These are phyloP conservation scores for Tetraselmis striata DNA, from an alignment of 139 green algal genomes.

Conservation along the genomic window DNA sequence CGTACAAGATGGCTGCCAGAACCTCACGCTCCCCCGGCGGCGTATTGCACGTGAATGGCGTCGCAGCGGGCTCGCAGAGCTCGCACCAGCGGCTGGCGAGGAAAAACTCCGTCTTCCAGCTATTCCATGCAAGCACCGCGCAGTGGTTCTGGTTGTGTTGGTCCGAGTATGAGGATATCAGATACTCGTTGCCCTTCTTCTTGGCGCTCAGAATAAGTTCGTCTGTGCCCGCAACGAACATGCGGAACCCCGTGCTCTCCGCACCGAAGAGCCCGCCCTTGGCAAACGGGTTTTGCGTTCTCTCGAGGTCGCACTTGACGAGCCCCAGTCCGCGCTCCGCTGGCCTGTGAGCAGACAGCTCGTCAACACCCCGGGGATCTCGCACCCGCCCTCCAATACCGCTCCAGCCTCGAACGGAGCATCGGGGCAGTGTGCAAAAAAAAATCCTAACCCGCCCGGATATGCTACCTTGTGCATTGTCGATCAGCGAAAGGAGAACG, in stretches of 20 bases:
- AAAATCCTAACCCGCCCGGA: not conserved
- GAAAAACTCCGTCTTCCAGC: not conserved
- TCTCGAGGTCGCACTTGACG: conserved; percentile 1
- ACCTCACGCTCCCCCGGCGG: not conserved
- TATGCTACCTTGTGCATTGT: too few relatives aligned
- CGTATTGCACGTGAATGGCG: not conserved
- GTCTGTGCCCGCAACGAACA: not conserved
- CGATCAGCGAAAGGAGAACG: too few relatives aligned
- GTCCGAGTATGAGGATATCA: conserved; percentile 6
- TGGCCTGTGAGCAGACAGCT: not conserved
- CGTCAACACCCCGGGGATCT: not conserved
- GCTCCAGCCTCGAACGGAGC: not conserved
- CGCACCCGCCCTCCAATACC: not conserved
- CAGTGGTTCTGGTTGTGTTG: not conserved
- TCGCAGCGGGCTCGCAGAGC: not conserved
- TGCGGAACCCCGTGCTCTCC: not conserved
- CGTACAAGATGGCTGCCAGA: not conserved
- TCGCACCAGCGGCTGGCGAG: not conserved
- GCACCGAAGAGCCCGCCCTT: not conserved
- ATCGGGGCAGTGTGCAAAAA: not conserved
- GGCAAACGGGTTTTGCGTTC: not conserved
- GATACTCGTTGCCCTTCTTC: not conserved
- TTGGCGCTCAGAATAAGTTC: not conserved
- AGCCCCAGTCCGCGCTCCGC: not conserved
- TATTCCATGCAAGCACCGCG: not conserved